phyloP scores from a whole-genome alignment of 495 filamentous ascomycete species.

The Hypomontagnella submonticulosa region DNA sequence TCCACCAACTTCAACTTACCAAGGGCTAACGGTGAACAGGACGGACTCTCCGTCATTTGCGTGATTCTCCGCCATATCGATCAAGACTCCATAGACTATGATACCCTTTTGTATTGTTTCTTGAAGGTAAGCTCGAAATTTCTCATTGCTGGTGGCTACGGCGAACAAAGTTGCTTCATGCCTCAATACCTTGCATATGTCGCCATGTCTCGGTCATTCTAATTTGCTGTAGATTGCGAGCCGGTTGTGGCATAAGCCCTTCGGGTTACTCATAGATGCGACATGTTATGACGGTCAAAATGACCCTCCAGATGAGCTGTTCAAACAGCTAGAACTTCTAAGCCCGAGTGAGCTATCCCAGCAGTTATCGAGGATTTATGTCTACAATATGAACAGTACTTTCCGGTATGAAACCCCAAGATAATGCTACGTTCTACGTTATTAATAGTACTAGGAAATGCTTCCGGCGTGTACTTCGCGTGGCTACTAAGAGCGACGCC shows the following conservation, averaged over 20 bases:
- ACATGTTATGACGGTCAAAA: slow-evolving; percentile 71
- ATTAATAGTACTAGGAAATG: slow-evolving; percentile 60
- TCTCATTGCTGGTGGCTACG: background rate
- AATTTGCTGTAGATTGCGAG: slow-evolving; percentile 64
- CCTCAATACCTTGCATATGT: background rate
- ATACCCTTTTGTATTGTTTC: slow-evolving; percentile 71
- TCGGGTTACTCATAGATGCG: slow-evolving; percentile 71
- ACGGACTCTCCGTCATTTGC: slow-evolving; percentile 73
- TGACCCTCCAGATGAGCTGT: slow-evolving; percentile 68
- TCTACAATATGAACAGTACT: slow-evolving; percentile 77
- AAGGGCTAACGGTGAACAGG: slow-evolving; percentile 46
- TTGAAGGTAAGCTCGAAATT: slow-evolving; percentile 60
- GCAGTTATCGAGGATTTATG: slow-evolving; percentile 66
- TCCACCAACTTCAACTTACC: no score
- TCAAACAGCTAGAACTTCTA: slow-evolving; percentile 65
- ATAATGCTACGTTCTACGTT: slow-evolving; percentile 7
- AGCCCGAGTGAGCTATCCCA: slow-evolving; percentile 67
- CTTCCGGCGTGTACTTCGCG: slow-evolving; percentile 66
- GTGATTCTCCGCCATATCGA: slow-evolving; percentile 72
- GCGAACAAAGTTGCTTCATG: background rate
- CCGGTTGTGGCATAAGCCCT: slow-evolving; percentile 73
- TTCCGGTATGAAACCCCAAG: slow-evolving; percentile 53
- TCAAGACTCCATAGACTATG: slow-evolving; percentile 67
- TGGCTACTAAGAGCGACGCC: slow-evolving; percentile 64
- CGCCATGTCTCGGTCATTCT: background rate